Percentiles rank a stretch among this genome's conserved stretches.
phyloP scores from a whole-genome alignment of 371 early-diverging fungal species.

The Mortierella sp. region DNA sequence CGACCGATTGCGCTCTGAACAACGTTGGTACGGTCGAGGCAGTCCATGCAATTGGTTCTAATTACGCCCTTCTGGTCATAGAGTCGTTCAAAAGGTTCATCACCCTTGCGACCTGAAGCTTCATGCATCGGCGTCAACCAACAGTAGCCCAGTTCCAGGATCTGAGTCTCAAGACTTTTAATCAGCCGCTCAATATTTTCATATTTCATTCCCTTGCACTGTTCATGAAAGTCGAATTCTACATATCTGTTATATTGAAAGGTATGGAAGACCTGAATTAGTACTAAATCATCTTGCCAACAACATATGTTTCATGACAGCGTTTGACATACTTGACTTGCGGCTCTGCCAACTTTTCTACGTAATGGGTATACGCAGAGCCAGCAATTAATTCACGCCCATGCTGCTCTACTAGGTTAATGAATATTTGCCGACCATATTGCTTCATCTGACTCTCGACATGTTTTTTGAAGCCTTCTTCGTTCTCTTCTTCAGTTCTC shows the following conservation, averaged over 20 bases:
- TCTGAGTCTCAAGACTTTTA: slow-evolving; percentile 77
- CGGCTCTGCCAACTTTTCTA: slow-evolving; percentile 65
- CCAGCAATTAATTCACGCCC: slow-evolving; percentile 91
- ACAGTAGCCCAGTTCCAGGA: slow-evolving; percentile 74
- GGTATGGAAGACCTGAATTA: neutral
- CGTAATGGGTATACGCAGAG: slow-evolving; percentile 74
- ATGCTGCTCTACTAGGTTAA: slow-evolving; percentile 92
- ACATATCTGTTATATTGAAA: slow-evolving; percentile 60
- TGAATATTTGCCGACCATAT: slow-evolving; percentile 87
- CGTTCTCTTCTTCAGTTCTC: slow-evolving; percentile 67
- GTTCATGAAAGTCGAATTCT: slow-evolving; percentile 97
- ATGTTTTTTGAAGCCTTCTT: slow-evolving; percentile 74
- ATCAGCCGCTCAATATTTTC: slow-evolving; percentile 71
- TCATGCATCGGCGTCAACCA: slow-evolving; percentile 61
- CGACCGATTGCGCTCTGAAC: slow-evolving; percentile 94
- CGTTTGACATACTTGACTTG: slow-evolving; percentile 29
- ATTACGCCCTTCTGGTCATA: slow-evolving; percentile 87
- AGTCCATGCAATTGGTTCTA: slow-evolving; percentile 99
- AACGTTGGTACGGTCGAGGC: slow-evolving; percentile 99
- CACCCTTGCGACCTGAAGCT: neutral
- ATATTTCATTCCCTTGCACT: slow-evolving; percentile 95
- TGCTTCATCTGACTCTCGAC: slow-evolving; percentile 73
- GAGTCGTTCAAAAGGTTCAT: slow-evolving; percentile 37
- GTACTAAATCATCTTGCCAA: neutral
- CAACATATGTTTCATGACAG: no score